These are phyloP conservation scores for Catunica adiposa DNA, from an alignment of 2,329 filamentous ascomycete genomes.

Conservation along the genomic window DNA sequence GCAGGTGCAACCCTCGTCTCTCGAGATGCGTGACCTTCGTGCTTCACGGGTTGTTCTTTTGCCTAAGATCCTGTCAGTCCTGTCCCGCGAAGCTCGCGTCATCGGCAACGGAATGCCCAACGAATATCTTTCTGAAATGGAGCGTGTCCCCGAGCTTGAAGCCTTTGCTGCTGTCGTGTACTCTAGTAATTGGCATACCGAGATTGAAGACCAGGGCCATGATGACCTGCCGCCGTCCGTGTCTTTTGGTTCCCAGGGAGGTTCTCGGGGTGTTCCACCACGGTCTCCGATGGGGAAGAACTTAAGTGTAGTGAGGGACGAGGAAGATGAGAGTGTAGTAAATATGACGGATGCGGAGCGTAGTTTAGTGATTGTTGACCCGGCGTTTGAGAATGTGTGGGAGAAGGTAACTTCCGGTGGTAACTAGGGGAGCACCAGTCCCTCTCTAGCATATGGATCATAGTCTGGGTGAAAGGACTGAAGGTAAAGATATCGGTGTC, in stretches of 20 bases:
- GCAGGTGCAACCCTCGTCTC: constrained; percentile 9
- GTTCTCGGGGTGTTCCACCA: constrained; percentile 20
- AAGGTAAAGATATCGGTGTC: too few species aligned
- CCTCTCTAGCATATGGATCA: constrained; percentile 6
- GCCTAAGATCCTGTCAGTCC: constrained; percentile 74
- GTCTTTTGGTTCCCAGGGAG: constrained; percentile 7
- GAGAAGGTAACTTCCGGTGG: constrained; percentile 33
- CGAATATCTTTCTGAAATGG: constrained; percentile 58
- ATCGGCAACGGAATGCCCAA: constrained; percentile 67
- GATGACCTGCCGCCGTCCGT: constrained; percentile 18
- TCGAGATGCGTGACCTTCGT: constrained; percentile 24
- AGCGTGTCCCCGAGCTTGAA: constrained; percentile 58
- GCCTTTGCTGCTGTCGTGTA: constrained; percentile 79
- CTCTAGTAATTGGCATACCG: constrained; percentile 63
- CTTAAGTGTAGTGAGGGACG: constrained; percentile 14
- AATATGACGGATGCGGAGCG: constrained; percentile 30
- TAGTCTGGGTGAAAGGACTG: constrained; percentile 1
- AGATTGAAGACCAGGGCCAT: constrained; percentile 31
- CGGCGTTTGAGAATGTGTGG: constrained; percentile 51
- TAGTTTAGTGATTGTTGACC: constrained; percentile 17
- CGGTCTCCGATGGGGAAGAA: constrained; percentile 15
- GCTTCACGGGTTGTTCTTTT: constrained; percentile 50
- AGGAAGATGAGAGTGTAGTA: constrained; percentile 34
- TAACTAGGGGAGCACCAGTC: constrained; percentile 3
- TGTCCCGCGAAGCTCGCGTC: constrained; percentile 76